Evolutionary conservation across 768 basidiomycete species (phyloP).

Genomic region (Termitomyces heimii): DNA sequence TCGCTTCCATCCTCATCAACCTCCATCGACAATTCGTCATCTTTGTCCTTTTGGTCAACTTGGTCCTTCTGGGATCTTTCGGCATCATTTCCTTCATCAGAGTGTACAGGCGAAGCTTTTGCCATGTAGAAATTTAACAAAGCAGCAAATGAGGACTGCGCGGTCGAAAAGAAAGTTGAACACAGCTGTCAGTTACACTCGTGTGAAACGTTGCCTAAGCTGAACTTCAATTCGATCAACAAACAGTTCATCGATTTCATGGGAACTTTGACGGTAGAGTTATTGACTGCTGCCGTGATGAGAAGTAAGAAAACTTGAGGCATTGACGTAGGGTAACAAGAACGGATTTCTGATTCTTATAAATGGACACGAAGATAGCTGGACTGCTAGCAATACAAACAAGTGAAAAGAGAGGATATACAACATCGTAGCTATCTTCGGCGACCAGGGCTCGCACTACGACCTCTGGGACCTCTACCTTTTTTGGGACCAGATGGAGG

Average conservation of each 20-base stretch:
- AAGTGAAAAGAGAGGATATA: neutral
- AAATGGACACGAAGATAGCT: neutral
- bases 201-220: conserved; percentile 2
- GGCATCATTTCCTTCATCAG: conserved; percentile 21
- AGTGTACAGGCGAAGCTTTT: conserved; percentile 17
- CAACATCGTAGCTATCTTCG: conserved; percentile 28
- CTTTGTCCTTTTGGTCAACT: conserved; percentile 11
- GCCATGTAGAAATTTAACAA: conserved; percentile 17
- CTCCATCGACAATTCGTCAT: conserved; percentile 20
- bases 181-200: neutral
- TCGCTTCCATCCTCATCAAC: conserved; percentile 22
- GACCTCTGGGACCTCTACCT: conserved; percentile 60
- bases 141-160: neutral
- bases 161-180: neutral
- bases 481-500: conserved; percentile 82
- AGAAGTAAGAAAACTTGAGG: neutral
- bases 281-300: neutral
- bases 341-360: neutral
- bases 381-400: neutral
- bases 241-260: neutral
- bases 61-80: conserved; percentile 14
- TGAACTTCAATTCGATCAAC: conserved; percentile 1
- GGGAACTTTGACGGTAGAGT: neutral
- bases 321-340: neutral
- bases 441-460: conserved; percentile 79